phyloP scores from a whole-genome alignment of 1,284 basidiomycete genomes.

The Tremellales sp. region DNA sequence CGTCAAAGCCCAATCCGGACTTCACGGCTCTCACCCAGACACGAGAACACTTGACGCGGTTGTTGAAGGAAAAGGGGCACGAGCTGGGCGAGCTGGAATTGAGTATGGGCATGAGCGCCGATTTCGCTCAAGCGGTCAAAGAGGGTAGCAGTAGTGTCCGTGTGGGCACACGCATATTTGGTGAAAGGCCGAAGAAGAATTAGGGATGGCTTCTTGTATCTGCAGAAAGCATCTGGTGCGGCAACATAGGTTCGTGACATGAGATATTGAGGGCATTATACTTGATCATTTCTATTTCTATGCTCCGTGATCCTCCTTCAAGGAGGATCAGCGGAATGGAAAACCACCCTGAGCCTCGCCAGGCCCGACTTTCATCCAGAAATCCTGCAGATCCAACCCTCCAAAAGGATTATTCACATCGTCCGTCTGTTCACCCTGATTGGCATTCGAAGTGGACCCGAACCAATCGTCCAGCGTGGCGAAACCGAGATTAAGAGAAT shows the following conservation, averaged over 20 bases:
- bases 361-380: constrained; percentile 39
- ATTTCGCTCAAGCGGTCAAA: constrained; percentile 80
- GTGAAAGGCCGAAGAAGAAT: constrained; percentile 59
- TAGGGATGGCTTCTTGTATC: too few relatives aligned
- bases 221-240: too few relatives aligned
- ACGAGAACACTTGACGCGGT: constrained; percentile 56
- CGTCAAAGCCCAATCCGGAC: constrained; percentile 69
- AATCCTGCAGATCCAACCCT: constrained; percentile 32
- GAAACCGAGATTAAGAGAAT: constrained; percentile 28
- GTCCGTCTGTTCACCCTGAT: constrained; percentile 2
- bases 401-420: constrained; percentile 15
- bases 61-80: constrained; percentile 50
- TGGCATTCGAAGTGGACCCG: constrained; percentile 8
- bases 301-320: too few relatives aligned
- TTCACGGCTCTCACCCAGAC: constrained; percentile 69
- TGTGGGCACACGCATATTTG: constrained; percentile 91
- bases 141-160: constrained; percentile 83
- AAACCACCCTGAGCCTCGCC: constrained; percentile 42
- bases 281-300: not conserved
- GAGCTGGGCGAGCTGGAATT: constrained; percentile 62
- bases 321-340: constrained; percentile 23
- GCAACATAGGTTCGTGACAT: too few relatives aligned
- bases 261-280: not conserved
- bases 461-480: constrained; percentile 43
- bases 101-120: constrained; percentile 98